Percentiles rank a stretch among this genome's conserved stretches.
Evolutionary conservation across 331 rosid genomes (phyloP).

Genomic region (Ulmus americana): DNA sequence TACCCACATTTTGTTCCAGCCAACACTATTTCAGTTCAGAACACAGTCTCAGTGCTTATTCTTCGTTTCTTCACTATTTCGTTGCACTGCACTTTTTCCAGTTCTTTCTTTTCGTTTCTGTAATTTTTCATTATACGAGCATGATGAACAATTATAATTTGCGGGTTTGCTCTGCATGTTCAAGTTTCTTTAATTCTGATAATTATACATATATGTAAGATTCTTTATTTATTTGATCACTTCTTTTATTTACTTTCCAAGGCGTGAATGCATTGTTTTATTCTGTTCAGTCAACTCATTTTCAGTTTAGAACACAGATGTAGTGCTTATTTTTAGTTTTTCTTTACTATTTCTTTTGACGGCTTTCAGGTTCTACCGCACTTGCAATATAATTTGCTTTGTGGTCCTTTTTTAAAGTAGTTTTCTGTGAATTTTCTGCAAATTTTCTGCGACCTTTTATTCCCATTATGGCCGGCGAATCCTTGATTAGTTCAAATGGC

Average conservation of each 20-base stretch:
- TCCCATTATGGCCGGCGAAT: slow-evolving; percentile 62
- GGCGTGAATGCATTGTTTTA: not conserved
- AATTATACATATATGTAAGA: not conserved
- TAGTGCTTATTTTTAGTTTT: not conserved
- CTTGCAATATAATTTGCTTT: slow-evolving; percentile 31
- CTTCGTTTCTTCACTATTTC: too few species aligned
- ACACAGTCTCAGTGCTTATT: too few species aligned
- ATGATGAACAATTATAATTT: not conserved
- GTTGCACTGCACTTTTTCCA: too few species aligned
- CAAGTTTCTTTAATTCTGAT: not conserved
- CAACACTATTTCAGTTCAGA: too few species aligned
- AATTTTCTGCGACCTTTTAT: slow-evolving; percentile 22
- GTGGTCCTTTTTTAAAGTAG: slow-evolving; percentile 25
- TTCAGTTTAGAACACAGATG: not conserved
- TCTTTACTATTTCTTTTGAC: not conserved
- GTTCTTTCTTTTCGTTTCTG: not conserved
- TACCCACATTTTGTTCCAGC: too few species aligned
- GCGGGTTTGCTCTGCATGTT: not conserved
- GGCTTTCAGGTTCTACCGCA: slow-evolving; percentile 11
- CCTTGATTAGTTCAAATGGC: slow-evolving; percentile 43
- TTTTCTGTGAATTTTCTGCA: slow-evolving; percentile 18
- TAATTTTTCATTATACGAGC: not conserved
- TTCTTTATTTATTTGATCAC: not conserved
- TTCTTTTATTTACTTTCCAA: not conserved
- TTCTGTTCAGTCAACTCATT: not conserved